phyloP scores from a whole-genome alignment of 768 basidiomycete genomes.

The Suillus ampliporus region DNA sequence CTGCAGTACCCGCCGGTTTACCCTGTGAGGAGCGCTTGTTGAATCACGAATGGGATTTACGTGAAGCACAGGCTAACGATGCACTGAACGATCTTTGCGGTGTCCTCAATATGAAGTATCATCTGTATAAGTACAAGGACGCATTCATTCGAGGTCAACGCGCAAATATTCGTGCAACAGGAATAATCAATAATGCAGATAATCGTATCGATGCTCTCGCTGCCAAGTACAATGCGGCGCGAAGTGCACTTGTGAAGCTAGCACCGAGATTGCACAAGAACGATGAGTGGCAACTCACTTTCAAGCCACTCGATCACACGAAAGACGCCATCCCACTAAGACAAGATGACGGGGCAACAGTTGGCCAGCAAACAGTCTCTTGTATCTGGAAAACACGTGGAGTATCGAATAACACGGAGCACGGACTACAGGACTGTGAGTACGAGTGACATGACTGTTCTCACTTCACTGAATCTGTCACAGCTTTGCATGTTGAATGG shows the following conservation, averaged over 20 bases:
- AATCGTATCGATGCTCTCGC: background rate
- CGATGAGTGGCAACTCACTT: background rate
- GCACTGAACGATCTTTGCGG: constrained; percentile 34
- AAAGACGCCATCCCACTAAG: background rate
- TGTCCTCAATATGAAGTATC: constrained; percentile 32
- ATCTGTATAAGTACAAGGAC: constrained; percentile 40
- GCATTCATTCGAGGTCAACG: constrained; percentile 6
- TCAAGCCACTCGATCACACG: background rate
- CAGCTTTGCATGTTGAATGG: constrained; percentile 25
- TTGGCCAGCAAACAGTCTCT: constrained; percentile 8
- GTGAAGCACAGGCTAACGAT: constrained; percentile 7
- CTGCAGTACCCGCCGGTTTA: too few species aligned
- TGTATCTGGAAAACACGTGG: constrained; percentile 11
- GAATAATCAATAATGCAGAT: too few species aligned
- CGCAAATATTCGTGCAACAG: background rate
- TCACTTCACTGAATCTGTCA: background rate
- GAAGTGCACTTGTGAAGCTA: constrained; percentile 3
- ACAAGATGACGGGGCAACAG: background rate
- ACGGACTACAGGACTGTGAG: background rate
- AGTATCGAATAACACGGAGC: background rate
- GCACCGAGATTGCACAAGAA: background rate
- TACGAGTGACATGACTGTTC: background rate
- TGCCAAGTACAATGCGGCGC: constrained; percentile 17
- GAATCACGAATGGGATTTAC: too few species aligned
- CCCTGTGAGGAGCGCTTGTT: too few species aligned